Percentiles rank a stretch among this genome's conserved stretches.
These are phyloP conservation scores for Irpex sp. DNA, from an alignment of 1,284 basidiomycete genomes.

Conservation along the genomic window DNA sequence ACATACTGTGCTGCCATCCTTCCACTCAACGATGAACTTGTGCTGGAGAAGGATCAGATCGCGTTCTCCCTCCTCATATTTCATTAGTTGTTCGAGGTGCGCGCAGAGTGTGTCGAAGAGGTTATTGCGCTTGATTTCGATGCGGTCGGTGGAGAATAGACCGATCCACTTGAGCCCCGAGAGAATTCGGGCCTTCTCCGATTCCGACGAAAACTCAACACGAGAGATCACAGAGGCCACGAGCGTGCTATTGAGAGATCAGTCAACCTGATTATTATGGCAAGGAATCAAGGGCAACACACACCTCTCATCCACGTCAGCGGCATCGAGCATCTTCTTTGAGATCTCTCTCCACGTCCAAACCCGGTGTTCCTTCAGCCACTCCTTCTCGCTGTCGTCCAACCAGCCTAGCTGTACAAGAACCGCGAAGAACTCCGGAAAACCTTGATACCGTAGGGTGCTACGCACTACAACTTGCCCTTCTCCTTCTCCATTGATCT, in stretches of 20 bases:
- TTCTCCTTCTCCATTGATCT: conserved; percentile 70
- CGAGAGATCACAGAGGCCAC: conserved; percentile 55
- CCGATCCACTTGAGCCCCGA: conserved; percentile 94
- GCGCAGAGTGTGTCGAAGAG: conserved; percentile 95
- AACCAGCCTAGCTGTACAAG: conserved; percentile 91
- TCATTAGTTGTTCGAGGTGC: conserved; percentile 88
- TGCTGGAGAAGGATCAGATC: conserved; percentile 98
- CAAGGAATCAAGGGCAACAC: conserved; percentile 25
- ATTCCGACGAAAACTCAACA: conserved; percentile 75
- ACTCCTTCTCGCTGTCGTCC: conserved; percentile 73
- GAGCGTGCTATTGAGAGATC: conserved; percentile 17
- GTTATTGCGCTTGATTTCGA: conserved; percentile 35
- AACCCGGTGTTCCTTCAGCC: conserved; percentile 70
- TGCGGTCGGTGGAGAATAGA: conserved; percentile 60
- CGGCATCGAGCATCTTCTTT: conserved; percentile 74
- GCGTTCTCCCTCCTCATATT: conserved; percentile 87
- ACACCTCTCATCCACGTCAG: conserved; percentile 68
- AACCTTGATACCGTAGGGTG: conserved; percentile 95
- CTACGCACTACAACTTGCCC: conserved; percentile 92
- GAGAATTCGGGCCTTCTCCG: conserved; percentile 74
- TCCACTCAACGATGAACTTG: conserved; percentile 89
- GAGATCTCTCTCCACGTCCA: conserved; percentile 91
- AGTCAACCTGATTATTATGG: background rate
- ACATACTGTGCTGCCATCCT: conserved; percentile 72
- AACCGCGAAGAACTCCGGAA: conserved; percentile 94